Percentiles rank a stretch among this genome's conserved stretches.
These are phyloP conservation scores for Lepidium sativum DNA, from an alignment of 345 rosid genomes.

Conservation along the genomic window DNA sequence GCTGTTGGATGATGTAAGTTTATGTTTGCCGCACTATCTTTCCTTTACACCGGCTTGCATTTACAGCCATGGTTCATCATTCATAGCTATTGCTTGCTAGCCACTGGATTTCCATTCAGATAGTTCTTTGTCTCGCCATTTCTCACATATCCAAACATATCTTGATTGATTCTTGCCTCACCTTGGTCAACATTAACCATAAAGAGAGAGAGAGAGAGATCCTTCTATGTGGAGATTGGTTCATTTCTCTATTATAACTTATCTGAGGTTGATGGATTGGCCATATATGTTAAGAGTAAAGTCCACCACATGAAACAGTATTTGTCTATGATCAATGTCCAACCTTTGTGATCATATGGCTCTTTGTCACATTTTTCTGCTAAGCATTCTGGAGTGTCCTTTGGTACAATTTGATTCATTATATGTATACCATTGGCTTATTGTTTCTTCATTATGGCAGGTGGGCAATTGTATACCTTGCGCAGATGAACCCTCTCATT, in stretches of 20 bases:
- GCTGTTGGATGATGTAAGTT: slow-evolving; percentile 98
- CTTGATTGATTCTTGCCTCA: neutral
- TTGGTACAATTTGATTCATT: neutral
- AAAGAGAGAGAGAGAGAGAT: neutral
- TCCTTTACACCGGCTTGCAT: neutral
- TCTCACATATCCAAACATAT: neutral
- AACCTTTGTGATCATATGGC: neutral
- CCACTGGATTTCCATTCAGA: neutral
- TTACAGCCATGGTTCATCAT: neutral
- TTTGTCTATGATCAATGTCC: neutral
- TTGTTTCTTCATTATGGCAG: slow-evolving; percentile 28
- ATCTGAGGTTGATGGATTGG: neutral
- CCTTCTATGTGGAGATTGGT: neutral
- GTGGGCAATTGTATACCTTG: slow-evolving; percentile 98
- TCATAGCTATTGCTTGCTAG: neutral
- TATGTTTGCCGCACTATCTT: neutral
- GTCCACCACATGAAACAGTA: neutral
- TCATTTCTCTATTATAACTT: neutral
- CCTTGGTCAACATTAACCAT: neutral
- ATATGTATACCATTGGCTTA: neutral
- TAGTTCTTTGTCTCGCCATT: neutral
- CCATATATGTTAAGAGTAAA: neutral
- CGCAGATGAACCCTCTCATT: slow-evolving; percentile 95
- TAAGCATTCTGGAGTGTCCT: neutral
- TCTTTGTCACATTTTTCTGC: neutral